Evolutionary conservation across 768 basidiomycete genomes (phyloP), one percentile per base, ranked within the genome.

Genomic region (Wakefieldia striispora): DNA sequence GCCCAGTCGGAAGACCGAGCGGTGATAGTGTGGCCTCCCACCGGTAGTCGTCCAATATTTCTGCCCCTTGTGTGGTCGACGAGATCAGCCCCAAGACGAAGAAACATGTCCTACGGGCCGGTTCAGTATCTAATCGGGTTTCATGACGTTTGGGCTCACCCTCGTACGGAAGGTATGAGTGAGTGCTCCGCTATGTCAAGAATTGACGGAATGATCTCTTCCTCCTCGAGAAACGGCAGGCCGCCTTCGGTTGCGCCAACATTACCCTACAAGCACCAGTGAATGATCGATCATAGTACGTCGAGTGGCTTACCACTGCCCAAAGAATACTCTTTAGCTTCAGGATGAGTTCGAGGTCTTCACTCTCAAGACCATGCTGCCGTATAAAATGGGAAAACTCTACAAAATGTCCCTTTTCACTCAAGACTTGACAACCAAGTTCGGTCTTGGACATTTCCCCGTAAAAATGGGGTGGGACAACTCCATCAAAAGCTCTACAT

Each of bases 401-500:
- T 6, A 78, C 64, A 60, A 98, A 94, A 63, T 98, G 92, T 0
- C 91, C 91, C 57, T 88, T 93, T 50, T 95, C 93, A 50, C 85
- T 82, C 35, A 99, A 72, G 10, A 94, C 84, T 62, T 90, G 88
- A 67, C 94, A 95, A 0, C 97, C 97, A 42, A 95, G 84, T 48
- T 90, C 88, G 3, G 97, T 98, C 68, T 97, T 97, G 40, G 94
- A 87, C 80, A 98, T 90, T 68, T 97, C 95, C 19, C 95, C 95
- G 60, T 97, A 95, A 69, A 99, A 98, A 67, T 99, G 95, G 2
- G 89, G 84, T 3, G 95, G 97, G 12, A 93, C 90, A 11, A 86
- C 85, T 12, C 88, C 88, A 45, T 94, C 93, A 50, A 89, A 91
- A 17, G 79, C 77, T n/a, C 85, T 87, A 59, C 35, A 8, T 19